Conservation (phyloP, 2,329 filamentous ascomycete species). For the Trichoderma breve region DNA sequence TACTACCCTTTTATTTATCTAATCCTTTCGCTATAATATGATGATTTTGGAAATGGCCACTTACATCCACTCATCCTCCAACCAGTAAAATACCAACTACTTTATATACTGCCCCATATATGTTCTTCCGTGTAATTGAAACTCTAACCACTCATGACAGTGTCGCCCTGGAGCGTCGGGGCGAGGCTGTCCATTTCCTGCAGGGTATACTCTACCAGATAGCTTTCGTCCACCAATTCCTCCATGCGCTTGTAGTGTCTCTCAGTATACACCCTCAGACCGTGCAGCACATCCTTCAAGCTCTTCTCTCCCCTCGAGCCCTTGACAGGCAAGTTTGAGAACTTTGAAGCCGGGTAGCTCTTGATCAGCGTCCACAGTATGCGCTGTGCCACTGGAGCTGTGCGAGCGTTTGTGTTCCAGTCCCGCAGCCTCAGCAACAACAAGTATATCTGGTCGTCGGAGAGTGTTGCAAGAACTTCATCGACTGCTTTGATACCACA, state of each 20-base stretch:
- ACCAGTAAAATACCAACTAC: background rate
- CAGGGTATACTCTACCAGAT: conserved; percentile 88
- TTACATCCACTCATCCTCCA: background rate
- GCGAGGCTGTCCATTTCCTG: conserved; percentile 82
- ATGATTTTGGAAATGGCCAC: background rate
- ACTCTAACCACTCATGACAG: conserved; percentile 40
- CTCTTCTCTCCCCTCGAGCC: conserved; percentile 60
- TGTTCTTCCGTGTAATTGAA: background rate
- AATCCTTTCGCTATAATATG: conserved; percentile 1
- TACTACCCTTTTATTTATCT: background rate
- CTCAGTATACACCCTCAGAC: conserved; percentile 87
- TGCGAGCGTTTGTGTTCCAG: conserved; percentile 96
- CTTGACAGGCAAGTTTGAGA: conserved; percentile 67
- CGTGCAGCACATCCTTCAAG: conserved; percentile 80
- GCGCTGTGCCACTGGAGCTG: conserved; percentile 78
- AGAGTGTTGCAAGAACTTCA: conserved; percentile 73
- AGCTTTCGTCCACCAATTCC: conserved; percentile 90
- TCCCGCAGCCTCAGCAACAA: conserved; percentile 81
- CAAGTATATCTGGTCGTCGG: conserved; percentile 80
- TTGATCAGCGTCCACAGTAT: conserved; percentile 77
- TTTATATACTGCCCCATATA: background rate
- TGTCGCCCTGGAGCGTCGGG: conserved; percentile 42
- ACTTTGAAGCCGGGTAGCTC: conserved; percentile 74
- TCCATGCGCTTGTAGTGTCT: conserved; percentile 87
- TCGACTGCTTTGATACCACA: conserved; percentile 72